phyloP scores from a whole-genome alignment of 208 protist genomes.

The Crithidia expoeki region DNA sequence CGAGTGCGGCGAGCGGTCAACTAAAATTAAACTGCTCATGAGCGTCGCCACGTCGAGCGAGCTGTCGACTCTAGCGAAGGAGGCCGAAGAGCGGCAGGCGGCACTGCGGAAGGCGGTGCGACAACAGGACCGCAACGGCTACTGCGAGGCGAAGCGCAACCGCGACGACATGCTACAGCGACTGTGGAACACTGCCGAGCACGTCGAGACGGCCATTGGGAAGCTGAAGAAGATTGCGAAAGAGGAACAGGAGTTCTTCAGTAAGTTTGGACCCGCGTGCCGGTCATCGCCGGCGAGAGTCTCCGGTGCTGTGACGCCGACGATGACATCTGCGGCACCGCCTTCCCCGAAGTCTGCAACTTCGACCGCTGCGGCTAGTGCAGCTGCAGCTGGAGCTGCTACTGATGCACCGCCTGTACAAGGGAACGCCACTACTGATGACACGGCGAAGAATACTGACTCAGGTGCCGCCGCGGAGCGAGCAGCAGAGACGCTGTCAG shows the following conservation, averaged over 20 bases:
- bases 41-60: constrained; percentile 42
- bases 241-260: constrained; percentile 51
- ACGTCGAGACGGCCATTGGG: constrained; percentile 40
- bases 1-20: constrained; percentile 33
- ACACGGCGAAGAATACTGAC: neutral
- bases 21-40: constrained; percentile 48
- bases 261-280: constrained; percentile 25
- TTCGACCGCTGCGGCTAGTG: neutral
- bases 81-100: constrained; percentile 48
- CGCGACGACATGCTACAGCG: constrained; percentile 46
- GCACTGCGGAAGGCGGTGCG: constrained; percentile 44
- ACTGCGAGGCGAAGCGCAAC: constrained; percentile 38
- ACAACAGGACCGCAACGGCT: constrained; percentile 40
- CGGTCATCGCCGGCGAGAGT: neutral
- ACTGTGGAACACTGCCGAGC: constrained; percentile 47
- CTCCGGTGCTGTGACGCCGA: neutral
- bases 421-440: neutral
- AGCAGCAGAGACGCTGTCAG: neutral
- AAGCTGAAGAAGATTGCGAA: constrained; percentile 49
- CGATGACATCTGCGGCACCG: neutral
- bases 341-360: neutral
- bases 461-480: neutral
- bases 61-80: constrained; percentile 38
- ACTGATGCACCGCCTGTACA: neutral
- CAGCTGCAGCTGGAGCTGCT: neutral